Base-by-base conservation (phyloP, 2,329 filamentous ascomycete species). In the Fusarium phyllophilum region DNA sequence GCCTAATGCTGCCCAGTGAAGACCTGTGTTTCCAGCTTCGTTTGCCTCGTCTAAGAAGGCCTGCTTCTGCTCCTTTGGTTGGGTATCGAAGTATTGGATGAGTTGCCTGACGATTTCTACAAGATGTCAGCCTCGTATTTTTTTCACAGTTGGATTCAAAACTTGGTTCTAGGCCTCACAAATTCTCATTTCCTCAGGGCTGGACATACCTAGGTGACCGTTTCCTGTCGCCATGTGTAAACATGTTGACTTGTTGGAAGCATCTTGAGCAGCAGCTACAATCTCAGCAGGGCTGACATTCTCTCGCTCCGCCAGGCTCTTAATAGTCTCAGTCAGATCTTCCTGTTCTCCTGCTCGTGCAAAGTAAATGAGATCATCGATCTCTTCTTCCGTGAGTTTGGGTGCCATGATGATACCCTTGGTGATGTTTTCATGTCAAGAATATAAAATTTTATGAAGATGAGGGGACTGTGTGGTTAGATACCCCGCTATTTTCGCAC, bases 151-250 rank as follows among this genome's bases (percentile, higher is more conserved):
- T 26, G 10, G 2, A 7, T 6, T 10, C 7, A 22, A 9, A n/a
- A 17, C 4, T 11, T 1, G 11, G 8, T 4, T n/a, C 15, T 7
- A 26, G 4, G 2, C n/a, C 2, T 38, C 10, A 6, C 8, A 38
- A 26, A 8, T 6, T 8, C 9, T 2, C 13, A 41, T 34, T 3
- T 18, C 3, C 1, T 13, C 2, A 15, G 15, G 4, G 9, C 18
- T 24, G 22, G 8, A 62, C 85, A 78, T 88, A 95, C 94, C 93
- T 69, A 89, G 79, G 80, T 97, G 92, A 3, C 96, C 96, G 81
- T 99, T 99, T 33, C 94, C 96, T 31, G 94, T 91, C 13, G 95
- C 94, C 90, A 97, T 98, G 84, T 99, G 96, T 79, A 98, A 83
- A 52, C 92, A 93, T 73, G 95, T 97, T 64, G 94, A 93, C 73